A percentile compares a stretch with the other conserved stretches of the same genome.
Conservation (phyloP, 192 early-diverging fungal species). For the Martensiomyces pterosporus region DNA sequence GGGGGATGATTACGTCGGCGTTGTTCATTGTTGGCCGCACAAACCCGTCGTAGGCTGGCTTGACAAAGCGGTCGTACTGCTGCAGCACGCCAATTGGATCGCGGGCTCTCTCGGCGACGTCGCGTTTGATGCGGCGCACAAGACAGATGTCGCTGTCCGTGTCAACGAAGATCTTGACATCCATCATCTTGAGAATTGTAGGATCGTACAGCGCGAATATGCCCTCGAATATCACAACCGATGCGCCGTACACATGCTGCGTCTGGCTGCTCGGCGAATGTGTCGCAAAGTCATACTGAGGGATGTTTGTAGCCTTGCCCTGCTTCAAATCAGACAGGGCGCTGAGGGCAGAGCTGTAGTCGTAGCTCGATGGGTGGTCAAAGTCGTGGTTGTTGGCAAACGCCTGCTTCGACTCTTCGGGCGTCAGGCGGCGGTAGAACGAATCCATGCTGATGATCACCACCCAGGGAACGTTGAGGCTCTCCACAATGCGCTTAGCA, state of each 20-base stretch:
- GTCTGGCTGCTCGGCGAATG: conserved; percentile 69
- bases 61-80: conserved; percentile 92
- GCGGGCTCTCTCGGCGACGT: conserved; percentile 86
- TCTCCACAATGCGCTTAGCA: conserved; percentile 66
- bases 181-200: conserved; percentile 75
- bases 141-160: conserved; percentile 91
- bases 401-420: conserved; percentile 65
- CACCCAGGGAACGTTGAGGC: conserved; percentile 77
- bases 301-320: conserved; percentile 74
- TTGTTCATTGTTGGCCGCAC: conserved; percentile 90
- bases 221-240: conserved; percentile 95
- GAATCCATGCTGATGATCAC: conserved; percentile 94
- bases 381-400: conserved; percentile 79
- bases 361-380: conserved; percentile 89
- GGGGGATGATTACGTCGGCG: conserved; percentile 91
- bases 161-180: conserved; percentile 90
- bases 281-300: conserved; percentile 87
- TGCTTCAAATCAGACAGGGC: conserved; percentile 72
- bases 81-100: conserved; percentile 80
- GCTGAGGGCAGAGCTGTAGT: conserved; percentile 71
- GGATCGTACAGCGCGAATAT: conserved; percentile 95
- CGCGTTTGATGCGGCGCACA: conserved; percentile 81
- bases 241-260: conserved; percentile 84
- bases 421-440: conserved; percentile 83
- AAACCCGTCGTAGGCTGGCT: conserved; percentile 88